phyloP scores from a whole-genome alignment of 768 basidiomycete species.

The Lactarius tabidus region DNA sequence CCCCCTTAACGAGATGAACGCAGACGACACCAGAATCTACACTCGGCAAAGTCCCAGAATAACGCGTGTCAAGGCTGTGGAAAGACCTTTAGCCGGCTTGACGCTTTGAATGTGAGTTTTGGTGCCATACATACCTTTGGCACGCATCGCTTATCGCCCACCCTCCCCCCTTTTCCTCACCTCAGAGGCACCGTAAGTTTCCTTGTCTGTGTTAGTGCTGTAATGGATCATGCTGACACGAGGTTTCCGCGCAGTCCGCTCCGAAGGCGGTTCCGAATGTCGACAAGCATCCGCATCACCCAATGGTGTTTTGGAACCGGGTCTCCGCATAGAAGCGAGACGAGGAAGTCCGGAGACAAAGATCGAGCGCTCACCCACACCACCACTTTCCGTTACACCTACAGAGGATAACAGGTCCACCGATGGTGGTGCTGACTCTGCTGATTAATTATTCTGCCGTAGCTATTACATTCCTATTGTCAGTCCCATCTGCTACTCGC shows the following conservation, averaged over 20 bases:
- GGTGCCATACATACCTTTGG: slow-evolving; percentile 25
- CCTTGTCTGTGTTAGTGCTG: slow-evolving; percentile 11
- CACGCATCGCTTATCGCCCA: slow-evolving; percentile 21
- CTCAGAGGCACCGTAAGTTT: slow-evolving; percentile 70
- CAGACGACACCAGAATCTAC: slow-evolving; percentile 88
- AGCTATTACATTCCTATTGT: slow-evolving; percentile 21
- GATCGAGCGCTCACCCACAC: slow-evolving; percentile 22
- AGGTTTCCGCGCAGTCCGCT: slow-evolving; percentile 55
- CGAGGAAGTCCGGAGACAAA: slow-evolving; percentile 15
- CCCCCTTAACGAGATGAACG: slow-evolving; percentile 9
- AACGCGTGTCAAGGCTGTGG: slow-evolving; percentile 90
- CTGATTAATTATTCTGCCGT: slow-evolving; percentile 22
- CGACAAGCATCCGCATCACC: slow-evolving; percentile 34
- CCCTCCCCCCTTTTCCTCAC: slow-evolving; percentile 22
- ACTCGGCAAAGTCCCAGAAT: slow-evolving; percentile 74
- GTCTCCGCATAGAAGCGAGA: slow-evolving; percentile 11
- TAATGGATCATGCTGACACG: slow-evolving; percentile 22
- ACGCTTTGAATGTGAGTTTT: slow-evolving; percentile 87
- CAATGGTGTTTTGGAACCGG: slow-evolving; percentile 7
- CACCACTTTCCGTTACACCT: slow-evolving; percentile 17
- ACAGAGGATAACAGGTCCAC: slow-evolving; percentile 21
- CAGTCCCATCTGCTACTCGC: slow-evolving; percentile 15
- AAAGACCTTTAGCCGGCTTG: slow-evolving; percentile 90
- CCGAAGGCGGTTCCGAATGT: slow-evolving; percentile 81
- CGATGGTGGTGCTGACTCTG: slow-evolving; percentile 17